Evolutionary conservation across 805 yeast genomes (phyloP), one percentile per base, ranked within the genome.

Genomic region (Schwanniomyces pseudopolymorphus): DNA sequence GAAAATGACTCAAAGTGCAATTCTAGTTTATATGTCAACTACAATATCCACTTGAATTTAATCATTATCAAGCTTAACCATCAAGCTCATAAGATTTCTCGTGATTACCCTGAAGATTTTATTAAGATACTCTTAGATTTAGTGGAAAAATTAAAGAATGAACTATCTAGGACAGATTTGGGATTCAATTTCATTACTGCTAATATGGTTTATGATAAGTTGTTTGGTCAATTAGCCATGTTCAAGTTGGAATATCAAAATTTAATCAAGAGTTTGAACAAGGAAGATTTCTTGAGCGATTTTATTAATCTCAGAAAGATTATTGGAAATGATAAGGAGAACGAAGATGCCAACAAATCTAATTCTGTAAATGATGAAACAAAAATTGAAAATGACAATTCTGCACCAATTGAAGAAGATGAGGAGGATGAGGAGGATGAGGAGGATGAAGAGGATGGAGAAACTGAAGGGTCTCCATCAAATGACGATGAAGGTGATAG

Each of bases 201-300:
- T 5, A 46, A 46, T 22, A 40, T 57, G 24, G 60, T 66, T 22
- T 67, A 54, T 50, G 64, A 62, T 33, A 57, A 58, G 45, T 43
- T 67, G 25, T 26, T 54, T 14, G 38, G 47, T 16, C 45, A 51
- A 6, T 42, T 48, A 46, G 53, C 53, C 25, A 36, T 47, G 26
- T 55, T 50, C 28, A 48, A 57, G 4, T 51, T 53, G 7, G 63
- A 58, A 6, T 44, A 58, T 16, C 59, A 59, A 41, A 45, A 44
- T 27, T 52, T 59, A 26, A 48, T 65, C 26, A 47, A 48, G 17
- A 28, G 42, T 25, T 50, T 63, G 44, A 50, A 47, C 17, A 58
- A 57, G 25, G 63, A 57, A 13, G 67, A 60, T 20, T 67, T 67
- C 40, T 47, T 58, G 7, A 57, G 56, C 21, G 71, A 67, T 28